Base-by-base conservation (phyloP, 495 filamentous ascomycete genomes). In the Hyaloscypha hepaticicola region DNA sequence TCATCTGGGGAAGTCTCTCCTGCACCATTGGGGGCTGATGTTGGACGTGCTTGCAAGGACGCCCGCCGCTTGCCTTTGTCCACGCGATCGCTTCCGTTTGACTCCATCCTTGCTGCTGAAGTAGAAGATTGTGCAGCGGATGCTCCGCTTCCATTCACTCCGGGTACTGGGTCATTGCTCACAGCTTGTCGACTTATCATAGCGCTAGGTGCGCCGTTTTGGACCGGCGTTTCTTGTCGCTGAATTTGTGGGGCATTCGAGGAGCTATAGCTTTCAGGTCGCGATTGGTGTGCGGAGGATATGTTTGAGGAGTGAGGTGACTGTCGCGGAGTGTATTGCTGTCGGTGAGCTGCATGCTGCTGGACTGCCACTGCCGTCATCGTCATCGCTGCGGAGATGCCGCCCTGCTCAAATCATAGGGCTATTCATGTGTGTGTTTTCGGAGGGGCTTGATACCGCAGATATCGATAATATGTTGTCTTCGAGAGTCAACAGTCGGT, bases 201-300 rank as follows among this genome's bases (percentile, higher is more conserved):
- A 5, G 52, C 31, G 8, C 33, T 28, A 3, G 56, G 33, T 1
- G 25, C 57, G 22, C 67, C 70, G 52, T 72, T 72, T 50, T 63
- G 61, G 5, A 59, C 21, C 26, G 60, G 51, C 19, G 48, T 41
- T 28, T 64, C 64, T 65, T 67, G 61, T 62, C 63, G 64, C 26
- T 61, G 61, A 24, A 48, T 31, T 16, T 65, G 61, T 8, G 21
- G 4, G 11, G 50, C 21, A 14, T 11, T 56, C 22, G 66, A 53
- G 22, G 59, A 67, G 71, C 12, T 77, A 77, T 67, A 83, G 82
- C 25, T 83, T 79, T 59, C 80, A 79, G 58, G 82, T 80, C 60
- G 69, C 66, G 58, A 67, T 34, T 69, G 77, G 14, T 67, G 64
- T 2, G 67, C 49, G 6, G 69, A 69, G 14, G 66, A 57, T 45